Evolutionary conservation across 345 rosid species (phyloP), one percentile per base, ranked within the genome.

Genomic region (Orychophragmus violaceus): DNA sequence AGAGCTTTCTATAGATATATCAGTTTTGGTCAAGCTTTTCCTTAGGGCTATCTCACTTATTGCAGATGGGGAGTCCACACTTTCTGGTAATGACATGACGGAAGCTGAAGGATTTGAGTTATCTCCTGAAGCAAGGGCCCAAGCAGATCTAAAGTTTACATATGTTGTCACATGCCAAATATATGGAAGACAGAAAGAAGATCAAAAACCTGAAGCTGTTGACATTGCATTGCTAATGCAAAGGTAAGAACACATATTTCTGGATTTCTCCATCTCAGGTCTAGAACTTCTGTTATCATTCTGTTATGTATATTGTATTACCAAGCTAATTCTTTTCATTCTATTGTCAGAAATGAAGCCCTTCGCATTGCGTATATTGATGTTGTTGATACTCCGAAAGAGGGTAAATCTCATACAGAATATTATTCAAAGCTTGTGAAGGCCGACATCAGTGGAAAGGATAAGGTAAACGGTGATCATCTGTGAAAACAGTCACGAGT

Each of bases 121-220:
- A 76, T 88, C 92, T 49, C 98, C 95, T 57, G 91, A 85, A 75
- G 95, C 96, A 53, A 83, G 97, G 75, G 97, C 92, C 2, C 86
- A 81, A 46, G 91, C 95, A 50, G 98, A 90, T 82, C 53, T 93
- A 32, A 93, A 93, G 81, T 93, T 93, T 60, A 93, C 98, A 0
- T 93, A 93, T 45, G 97, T 88, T 19, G 87, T 93, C 71, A 93
- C 98, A 44, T 90, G 98, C 72, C 98, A 93, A 76, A 93, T 93
- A 66, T 93, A 93, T 79, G 98, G 98, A 63, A 90, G 82, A 75
- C 98, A 93, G 76, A 93, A 93, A 68, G 98, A 93, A 83, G 89
- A 88, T 48, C 94, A 81, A 69, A 88, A 93, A 70, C 96, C 94
- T 57, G 84, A 93, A 83, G 98, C 98, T 50, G 77, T 82, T 68